phyloP scores from a whole-genome alignment of 2,329 filamentous ascomycete genomes.

The Sclerotinia sclerotiorum region DNA sequence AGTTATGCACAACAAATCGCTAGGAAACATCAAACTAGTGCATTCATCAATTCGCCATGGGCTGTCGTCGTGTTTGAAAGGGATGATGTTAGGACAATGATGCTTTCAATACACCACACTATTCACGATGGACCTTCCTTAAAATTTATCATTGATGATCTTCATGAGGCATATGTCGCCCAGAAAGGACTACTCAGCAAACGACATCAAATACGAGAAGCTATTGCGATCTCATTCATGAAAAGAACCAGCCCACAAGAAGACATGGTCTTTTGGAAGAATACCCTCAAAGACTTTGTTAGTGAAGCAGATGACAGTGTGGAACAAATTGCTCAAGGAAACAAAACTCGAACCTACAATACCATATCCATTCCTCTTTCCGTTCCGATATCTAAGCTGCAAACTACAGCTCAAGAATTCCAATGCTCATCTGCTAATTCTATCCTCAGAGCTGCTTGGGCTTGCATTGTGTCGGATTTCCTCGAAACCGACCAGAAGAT shows the following conservation, averaged over 20 bases:
- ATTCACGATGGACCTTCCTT: conserved; percentile 10
- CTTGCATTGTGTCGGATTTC: conserved; percentile 7
- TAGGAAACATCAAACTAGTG: neutral
- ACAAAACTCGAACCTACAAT: conserved; percentile 10
- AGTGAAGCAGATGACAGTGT: conserved; percentile 1
- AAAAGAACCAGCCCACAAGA: conserved; percentile 5
- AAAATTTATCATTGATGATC: neutral
- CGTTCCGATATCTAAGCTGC: neutral
- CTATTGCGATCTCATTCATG: neutral
- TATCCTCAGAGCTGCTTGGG: conserved; percentile 12
- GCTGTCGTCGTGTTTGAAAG: neutral
- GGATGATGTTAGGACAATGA: conserved; percentile 6
- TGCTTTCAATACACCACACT: conserved; percentile 9
- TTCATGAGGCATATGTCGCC: neutral
- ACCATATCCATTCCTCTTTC: neutral
- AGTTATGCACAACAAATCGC: neutral
- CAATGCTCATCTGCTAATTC: conserved; percentile 14
- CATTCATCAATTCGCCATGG: conserved; percentile 7
- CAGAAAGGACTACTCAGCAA: neutral
- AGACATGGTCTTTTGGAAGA: conserved; percentile 3
- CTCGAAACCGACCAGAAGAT: conserved; percentile 12
- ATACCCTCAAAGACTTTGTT: neutral
- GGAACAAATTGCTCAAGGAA: neutral
- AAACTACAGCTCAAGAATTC: conserved; percentile 6
- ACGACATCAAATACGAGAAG: conserved; percentile 11